phyloP scores from a whole-genome alignment of 352 stramenopile species.

The Aphanomyces stellatus region DNA sequence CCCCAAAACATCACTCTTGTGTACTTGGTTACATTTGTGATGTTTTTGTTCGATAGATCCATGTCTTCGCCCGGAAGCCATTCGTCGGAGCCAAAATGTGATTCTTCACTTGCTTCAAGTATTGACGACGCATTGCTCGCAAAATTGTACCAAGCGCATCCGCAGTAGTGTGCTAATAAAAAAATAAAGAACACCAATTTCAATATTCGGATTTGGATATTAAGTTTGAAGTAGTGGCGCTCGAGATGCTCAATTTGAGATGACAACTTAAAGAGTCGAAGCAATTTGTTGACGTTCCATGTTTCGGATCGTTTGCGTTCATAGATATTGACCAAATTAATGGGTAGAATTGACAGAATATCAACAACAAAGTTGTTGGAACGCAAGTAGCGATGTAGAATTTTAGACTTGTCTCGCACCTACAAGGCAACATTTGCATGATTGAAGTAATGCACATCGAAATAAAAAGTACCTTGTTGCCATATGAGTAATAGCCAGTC shows the following conservation, averaged over 20 bases:
- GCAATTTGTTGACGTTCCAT: conserved; percentile 45
- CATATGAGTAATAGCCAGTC: conserved; percentile 51
- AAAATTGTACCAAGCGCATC: conserved; percentile 59
- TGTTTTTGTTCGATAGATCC: conserved; percentile 8
- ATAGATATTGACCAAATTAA: conserved; percentile 38
- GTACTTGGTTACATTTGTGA: conserved; percentile 31
- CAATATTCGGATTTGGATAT: conserved; percentile 33
- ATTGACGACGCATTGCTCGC: neutral
- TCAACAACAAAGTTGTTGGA: conserved; percentile 32
- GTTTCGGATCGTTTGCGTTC: conserved; percentile 25
- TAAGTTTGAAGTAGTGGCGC: conserved; percentile 34
- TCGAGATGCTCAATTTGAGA: conserved; percentile 24
- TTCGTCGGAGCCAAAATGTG: neutral
- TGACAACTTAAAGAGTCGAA: conserved; percentile 29
- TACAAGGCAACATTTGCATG: neutral
- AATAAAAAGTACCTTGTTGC: conserved; percentile 35
- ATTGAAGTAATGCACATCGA: neutral
- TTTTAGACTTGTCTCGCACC: conserved; percentile 35
- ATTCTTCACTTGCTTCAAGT: neutral
- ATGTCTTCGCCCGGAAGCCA: neutral
- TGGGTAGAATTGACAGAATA: conserved; percentile 30
- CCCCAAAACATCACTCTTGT: conserved; percentile 43
- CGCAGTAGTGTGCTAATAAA: conserved; percentile 38
- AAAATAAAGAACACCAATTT: conserved; percentile 43
- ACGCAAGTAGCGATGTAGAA: conserved; percentile 32